A percentile compares a stretch with the other conserved stretches of the same genome.
Conservation (phyloP, 306 rosid genomes). For the Spatholobus suberectus region DNA sequence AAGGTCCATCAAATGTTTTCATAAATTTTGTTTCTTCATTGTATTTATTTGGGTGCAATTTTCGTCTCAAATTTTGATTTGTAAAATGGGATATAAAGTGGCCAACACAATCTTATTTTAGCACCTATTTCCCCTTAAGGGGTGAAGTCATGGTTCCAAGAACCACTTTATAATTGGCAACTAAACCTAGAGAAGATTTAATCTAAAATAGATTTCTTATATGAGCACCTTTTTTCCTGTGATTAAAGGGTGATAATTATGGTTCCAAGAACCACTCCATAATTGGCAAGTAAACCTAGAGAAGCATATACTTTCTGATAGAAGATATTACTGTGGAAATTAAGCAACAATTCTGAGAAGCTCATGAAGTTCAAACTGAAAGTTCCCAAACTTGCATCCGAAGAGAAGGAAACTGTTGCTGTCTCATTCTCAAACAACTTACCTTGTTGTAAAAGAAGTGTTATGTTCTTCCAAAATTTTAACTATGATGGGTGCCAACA, state of each 20-base stretch:
- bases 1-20: not conserved
- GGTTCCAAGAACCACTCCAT: not conserved
- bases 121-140: constrained; percentile 16
- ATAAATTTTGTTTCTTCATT: constrained; percentile 29
- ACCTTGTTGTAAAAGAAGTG: constrained; percentile 1
- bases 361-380: constrained; percentile 2
- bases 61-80: constrained; percentile 11
- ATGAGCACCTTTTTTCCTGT: not conserved
- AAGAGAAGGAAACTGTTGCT: constrained; percentile 13
- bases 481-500: constrained; percentile 5
- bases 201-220: not conserved
- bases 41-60: not conserved
- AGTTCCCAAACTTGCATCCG: constrained; percentile 10
- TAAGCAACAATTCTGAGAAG: not conserved
- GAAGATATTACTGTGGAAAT: constrained; percentile 9
- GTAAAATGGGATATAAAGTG: not conserved
- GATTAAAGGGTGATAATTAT: not conserved
- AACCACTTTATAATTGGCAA: not conserved
- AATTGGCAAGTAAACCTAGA: constrained; percentile 6
- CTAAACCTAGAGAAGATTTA: not conserved
- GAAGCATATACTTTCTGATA: not conserved
- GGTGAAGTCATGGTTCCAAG: not conserved
- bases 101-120: not conserved
- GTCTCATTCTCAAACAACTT: not conserved
- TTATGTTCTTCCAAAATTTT: not conserved